Conservation (phyloP, 257 asterid species). For the Cruciata laevipes region DNA sequence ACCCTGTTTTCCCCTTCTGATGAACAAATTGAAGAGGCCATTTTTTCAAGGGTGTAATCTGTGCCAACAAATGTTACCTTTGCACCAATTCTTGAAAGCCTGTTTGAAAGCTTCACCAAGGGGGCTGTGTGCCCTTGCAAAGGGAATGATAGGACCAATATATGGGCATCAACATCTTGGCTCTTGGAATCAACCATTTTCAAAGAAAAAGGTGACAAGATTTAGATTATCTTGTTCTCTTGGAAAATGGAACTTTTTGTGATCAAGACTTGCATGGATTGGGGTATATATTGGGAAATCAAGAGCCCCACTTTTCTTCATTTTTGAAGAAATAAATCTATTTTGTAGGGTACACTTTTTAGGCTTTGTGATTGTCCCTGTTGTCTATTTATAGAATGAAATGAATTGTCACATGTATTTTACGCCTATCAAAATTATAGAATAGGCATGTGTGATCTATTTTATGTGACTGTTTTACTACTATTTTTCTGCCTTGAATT, state of each 20-base stretch:
- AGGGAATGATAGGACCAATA: constrained; percentile 38
- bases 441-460: too few relatives aligned
- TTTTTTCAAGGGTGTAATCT: constrained; percentile 12
- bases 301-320: too few relatives aligned
- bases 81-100: constrained; percentile 25
- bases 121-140: constrained; percentile 53
- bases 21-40: constrained; percentile 11
- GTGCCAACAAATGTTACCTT: constrained; percentile 40
- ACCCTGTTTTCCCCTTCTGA: constrained; percentile 10
- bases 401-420: background rate
- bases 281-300: too few relatives aligned
- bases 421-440: too few relatives aligned
- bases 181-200: constrained; percentile 4
- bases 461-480: too few relatives aligned
- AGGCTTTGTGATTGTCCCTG: background rate
- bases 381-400: background rate
- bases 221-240: background rate
- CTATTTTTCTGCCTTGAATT: too few relatives aligned
- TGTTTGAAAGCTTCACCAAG: constrained; percentile 38
- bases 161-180: constrained; percentile 15
- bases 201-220: background rate
- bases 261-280: background rate
- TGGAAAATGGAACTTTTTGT: background rate
- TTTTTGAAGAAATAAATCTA: background rate
- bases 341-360: background rate